Percentiles rank a stretch among this genome's conserved stretches.
These are phyloP conservation scores for Verbascum thapsus DNA, from an alignment of 257 asterid genomes.

Conservation along the genomic window DNA sequence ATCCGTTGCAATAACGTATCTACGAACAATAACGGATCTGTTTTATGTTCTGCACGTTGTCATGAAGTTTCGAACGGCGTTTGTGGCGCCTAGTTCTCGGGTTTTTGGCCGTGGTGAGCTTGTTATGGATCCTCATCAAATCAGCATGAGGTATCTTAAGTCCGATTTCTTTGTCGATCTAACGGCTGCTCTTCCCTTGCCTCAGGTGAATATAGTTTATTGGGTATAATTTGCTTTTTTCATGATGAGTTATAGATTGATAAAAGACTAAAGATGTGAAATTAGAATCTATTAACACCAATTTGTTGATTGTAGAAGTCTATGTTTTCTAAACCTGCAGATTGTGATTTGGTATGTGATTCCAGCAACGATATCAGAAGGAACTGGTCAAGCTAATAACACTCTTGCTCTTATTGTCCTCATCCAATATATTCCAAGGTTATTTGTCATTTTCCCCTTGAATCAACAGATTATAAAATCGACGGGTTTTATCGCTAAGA, in stretches of 20 bases:
- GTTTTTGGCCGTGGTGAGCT: slow-evolving; percentile 97
- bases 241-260: too few relatives aligned
- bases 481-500: slow-evolving; percentile 87
- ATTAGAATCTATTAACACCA: too few relatives aligned
- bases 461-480: slow-evolving; percentile 78
- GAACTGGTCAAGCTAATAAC: slow-evolving; percentile 71
- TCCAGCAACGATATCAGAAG: slow-evolving; percentile 66
- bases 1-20: slow-evolving; percentile 55
- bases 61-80: slow-evolving; percentile 90
- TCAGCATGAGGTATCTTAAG: slow-evolving; percentile 67
- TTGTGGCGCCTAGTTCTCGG: slow-evolving; percentile 81
- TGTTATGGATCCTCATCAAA: slow-evolving; percentile 71
- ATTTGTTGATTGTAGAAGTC: background rate
- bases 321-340: slow-evolving; percentile 39
- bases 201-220: slow-evolving; percentile 48
- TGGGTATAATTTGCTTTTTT: background rate
- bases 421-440: slow-evolving; percentile 75
- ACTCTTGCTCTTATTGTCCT: slow-evolving; percentile 92
- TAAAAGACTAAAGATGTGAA: too few relatives aligned
- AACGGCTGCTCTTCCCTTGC: slow-evolving; percentile 80
- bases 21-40: slow-evolving; percentile 62
- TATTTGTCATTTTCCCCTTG: slow-evolving; percentile 77
- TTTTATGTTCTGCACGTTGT: slow-evolving; percentile 71
- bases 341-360: slow-evolving; percentile 76
- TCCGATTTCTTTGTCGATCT: slow-evolving; percentile 72